A percentile compares a stretch with the other conserved stretches of the same genome.
phyloP scores from a whole-genome alignment of 2,329 filamentous ascomycete genomes.

The Claviceps pazoutovae region DNA sequence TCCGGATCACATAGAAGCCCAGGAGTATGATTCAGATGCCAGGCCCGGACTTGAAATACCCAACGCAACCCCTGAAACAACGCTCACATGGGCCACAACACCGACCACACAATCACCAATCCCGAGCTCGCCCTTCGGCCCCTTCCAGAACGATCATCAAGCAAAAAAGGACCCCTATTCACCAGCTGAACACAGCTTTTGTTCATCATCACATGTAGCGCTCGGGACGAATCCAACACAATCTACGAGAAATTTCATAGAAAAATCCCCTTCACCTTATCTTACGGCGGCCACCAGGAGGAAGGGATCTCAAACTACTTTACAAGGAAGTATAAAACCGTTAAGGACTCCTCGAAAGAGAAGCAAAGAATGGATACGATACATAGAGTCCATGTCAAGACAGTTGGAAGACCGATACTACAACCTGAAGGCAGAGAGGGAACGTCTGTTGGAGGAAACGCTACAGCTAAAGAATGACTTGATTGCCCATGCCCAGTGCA shows the following conservation, averaged over 20 bases:
- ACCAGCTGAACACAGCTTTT: no score
- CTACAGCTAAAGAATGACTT: not conserved
- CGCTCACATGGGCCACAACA: not conserved
- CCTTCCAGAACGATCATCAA: not conserved
- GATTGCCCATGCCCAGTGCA: conserved; percentile 1
- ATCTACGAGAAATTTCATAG: not conserved
- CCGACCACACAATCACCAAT: not conserved
- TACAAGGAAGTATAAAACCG: not conserved
- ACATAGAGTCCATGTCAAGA: not conserved
- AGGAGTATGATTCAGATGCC: not conserved
- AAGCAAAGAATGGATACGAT: not conserved
- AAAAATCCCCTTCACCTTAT: not conserved
- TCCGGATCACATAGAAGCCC: not conserved
- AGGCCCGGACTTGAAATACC: not conserved
- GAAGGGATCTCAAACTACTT: not conserved
- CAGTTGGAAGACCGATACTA: not conserved
- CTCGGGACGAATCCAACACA: not conserved
- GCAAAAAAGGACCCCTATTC: not conserved
- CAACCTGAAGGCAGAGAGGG: not conserved
- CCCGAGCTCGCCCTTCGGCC: not conserved
- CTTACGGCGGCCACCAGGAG: not conserved
- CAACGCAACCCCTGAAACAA: not conserved
- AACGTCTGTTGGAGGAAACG: not conserved
- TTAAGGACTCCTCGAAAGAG: not conserved
- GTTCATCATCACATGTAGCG: no score